Conservation (phyloP, 352 stramenopile genomes). For the Hyaloperonospora brassicae region DNA sequence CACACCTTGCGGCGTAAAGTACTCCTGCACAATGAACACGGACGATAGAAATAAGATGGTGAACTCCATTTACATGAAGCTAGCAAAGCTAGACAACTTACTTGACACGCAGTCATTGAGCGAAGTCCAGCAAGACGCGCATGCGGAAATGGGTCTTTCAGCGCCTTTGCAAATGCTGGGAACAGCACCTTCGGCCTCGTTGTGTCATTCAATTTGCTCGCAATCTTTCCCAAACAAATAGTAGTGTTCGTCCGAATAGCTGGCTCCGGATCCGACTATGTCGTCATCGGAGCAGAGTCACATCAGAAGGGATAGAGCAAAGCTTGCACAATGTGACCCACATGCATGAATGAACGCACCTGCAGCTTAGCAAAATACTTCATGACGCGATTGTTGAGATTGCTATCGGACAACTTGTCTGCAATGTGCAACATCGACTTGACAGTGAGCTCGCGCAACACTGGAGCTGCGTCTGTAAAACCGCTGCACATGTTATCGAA, state of each 20-base stretch:
- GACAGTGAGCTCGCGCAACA: slow-evolving; percentile 87
- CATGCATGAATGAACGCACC: slow-evolving; percentile 27
- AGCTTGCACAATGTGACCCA: neutral
- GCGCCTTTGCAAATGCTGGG: slow-evolving; percentile 73
- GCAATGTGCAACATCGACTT: slow-evolving; percentile 89
- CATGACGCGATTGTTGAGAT: slow-evolving; percentile 89
- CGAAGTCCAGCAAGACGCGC: slow-evolving; percentile 80
- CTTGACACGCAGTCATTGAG: slow-evolving; percentile 73
- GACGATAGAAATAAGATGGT: slow-evolving; percentile 1
- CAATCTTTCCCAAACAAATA: slow-evolving; percentile 88
- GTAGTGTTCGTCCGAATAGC: slow-evolving; percentile 91
- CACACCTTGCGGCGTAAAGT: slow-evolving; percentile 66
- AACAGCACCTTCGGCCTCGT: slow-evolving; percentile 87
- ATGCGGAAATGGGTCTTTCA: slow-evolving; percentile 85
- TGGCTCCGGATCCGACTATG: slow-evolving; percentile 79
- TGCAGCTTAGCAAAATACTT: slow-evolving; percentile 89
- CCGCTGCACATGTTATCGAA: slow-evolving; percentile 89
- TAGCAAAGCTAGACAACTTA: slow-evolving; percentile 17
- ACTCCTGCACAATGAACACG: slow-evolving; percentile 32
- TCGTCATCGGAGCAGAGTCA: neutral
- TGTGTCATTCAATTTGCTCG: slow-evolving; percentile 74
- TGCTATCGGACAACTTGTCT: slow-evolving; percentile 84
- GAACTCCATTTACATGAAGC: neutral
- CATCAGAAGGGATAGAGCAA: neutral
- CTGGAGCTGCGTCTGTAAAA: slow-evolving; percentile 83